Percentiles rank a stretch among this genome's conserved stretches.
These are phyloP conservation scores for Hapsidospora chrysogenum DNA, from an alignment of 495 filamentous ascomycete species.

Conservation along the genomic window DNA sequence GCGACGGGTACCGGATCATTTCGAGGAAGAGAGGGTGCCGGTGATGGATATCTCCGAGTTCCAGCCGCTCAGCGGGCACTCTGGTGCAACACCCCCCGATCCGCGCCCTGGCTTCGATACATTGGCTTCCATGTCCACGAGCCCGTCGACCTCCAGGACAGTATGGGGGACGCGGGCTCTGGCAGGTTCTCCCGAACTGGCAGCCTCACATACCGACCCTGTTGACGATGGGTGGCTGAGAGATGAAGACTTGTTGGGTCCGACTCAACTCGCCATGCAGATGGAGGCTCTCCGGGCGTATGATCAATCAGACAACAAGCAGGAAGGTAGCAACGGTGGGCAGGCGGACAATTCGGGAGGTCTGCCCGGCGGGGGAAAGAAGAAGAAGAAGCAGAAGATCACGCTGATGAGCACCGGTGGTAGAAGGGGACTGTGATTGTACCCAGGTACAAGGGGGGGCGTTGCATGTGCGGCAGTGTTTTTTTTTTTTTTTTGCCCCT, in stretches of 20 bases:
- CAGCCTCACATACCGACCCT: constrained; percentile 19
- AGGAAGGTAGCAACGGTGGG: constrained; percentile 8
- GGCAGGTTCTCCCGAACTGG: constrained; percentile 27
- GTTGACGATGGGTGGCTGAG: constrained; percentile 67
- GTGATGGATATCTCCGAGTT: constrained; percentile 40
- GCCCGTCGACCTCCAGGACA: constrained; percentile 55
- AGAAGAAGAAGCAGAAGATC: constrained; percentile 89
- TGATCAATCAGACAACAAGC: not conserved
- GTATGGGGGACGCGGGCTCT: constrained; percentile 76
- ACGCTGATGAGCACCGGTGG: constrained; percentile 74
- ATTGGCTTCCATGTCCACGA: constrained; percentile 47
- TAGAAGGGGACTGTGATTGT: constrained; percentile 14
- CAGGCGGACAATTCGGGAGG: constrained; percentile 1
- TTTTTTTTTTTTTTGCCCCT: too few species aligned
- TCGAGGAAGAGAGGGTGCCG: constrained; percentile 18
- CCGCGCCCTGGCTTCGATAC: constrained; percentile 23
- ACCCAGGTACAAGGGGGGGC: too few species aligned
- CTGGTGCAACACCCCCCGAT: constrained; percentile 19
- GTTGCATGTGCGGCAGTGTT: too few species aligned
- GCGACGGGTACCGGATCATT: constrained; percentile 15
- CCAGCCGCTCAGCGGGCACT: constrained; percentile 39
- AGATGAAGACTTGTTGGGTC: constrained; percentile 26
- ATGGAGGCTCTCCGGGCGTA: constrained; percentile 19
- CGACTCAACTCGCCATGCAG: constrained; percentile 23
- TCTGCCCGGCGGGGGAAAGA: constrained; percentile 36